These are phyloP conservation scores for Metschnikowia picachoensis DNA, from an alignment of 805 yeast species.

Conservation along the genomic window DNA sequence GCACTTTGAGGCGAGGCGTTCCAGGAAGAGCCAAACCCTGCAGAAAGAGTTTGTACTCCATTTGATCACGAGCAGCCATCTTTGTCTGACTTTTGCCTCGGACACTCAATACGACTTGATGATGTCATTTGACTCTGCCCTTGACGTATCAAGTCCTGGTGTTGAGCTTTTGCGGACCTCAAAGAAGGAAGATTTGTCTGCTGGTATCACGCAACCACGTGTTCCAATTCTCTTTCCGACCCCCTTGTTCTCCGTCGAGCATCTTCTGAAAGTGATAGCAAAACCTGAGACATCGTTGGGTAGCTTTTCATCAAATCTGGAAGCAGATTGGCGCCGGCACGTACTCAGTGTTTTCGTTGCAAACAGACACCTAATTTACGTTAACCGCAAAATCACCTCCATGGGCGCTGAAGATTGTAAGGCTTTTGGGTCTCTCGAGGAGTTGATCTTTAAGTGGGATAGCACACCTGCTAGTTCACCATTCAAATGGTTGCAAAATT, in stretches of 20 bases:
- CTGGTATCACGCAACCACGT: constrained; percentile 6
- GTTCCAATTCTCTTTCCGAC: constrained; percentile 36
- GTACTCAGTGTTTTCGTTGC: constrained; percentile 28
- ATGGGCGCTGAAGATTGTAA: constrained; percentile 23
- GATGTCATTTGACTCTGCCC: constrained; percentile 33
- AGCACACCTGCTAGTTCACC: constrained; percentile 12
- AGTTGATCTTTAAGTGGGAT: constrained; percentile 30
- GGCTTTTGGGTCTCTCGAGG: constrained; percentile 8
- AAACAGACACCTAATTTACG: constrained; percentile 26
- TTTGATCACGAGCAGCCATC: constrained; percentile 15
- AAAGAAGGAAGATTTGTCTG: constrained; percentile 2
- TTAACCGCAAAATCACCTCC: constrained; percentile 16
- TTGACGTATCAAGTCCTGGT: constrained; percentile 34
- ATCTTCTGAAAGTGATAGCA: constrained; percentile 21
- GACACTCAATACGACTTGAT: constrained; percentile 25
- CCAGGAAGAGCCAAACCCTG: not conserved
- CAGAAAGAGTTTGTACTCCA: constrained; percentile 9
- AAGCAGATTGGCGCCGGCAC: constrained; percentile 31
- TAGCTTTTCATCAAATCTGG: constrained; percentile 18
- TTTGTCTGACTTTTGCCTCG: constrained; percentile 12
- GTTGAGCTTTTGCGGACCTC: constrained; percentile 30
- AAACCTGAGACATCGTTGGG: constrained; percentile 20
- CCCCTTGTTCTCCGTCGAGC: constrained; percentile 34
- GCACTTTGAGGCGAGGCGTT: constrained; percentile 3
- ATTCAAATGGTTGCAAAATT: constrained; percentile 18